These are phyloP conservation scores for Citrullus mucosospermus DNA, from an alignment of 306 rosid genomes.

Conservation along the genomic window DNA sequence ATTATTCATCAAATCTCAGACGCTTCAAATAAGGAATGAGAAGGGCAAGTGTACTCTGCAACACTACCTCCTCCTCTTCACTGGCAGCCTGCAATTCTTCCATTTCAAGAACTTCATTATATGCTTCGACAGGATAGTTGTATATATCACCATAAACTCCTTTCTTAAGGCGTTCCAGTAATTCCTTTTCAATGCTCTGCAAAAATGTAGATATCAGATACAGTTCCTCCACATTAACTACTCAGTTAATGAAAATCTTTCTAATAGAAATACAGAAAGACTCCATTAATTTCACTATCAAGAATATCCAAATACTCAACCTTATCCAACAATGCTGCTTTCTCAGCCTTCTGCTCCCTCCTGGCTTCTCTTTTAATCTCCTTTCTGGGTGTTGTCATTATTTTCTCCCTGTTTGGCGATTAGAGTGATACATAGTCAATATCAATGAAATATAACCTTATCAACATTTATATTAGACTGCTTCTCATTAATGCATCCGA, in stretches of 20 bases:
- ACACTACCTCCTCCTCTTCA: constrained; percentile 48
- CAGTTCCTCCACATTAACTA: neutral
- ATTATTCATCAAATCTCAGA: neutral
- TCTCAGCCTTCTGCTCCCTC: constrained; percentile 80
- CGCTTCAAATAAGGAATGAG: neutral
- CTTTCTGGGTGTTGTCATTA: constrained; percentile 75
- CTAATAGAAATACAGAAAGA: neutral
- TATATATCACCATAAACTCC: constrained; percentile 50
- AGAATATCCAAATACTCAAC: constrained; percentile 15
- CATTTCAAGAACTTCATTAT: constrained; percentile 34
- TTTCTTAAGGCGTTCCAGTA: constrained; percentile 55
- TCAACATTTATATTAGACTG: neutral
- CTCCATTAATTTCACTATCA: neutral
- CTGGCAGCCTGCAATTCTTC: constrained; percentile 21
- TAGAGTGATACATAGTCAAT: neutral
- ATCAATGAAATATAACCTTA: neutral
- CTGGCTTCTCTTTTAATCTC: constrained; percentile 72
- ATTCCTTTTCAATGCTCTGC: constrained; percentile 67
- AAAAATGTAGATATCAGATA: constrained; percentile 6
- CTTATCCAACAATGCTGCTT: constrained; percentile 60
- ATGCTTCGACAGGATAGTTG: constrained; percentile 44
- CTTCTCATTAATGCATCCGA: neutral
- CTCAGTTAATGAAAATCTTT: neutral
- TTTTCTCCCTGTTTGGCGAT: constrained; percentile 60
- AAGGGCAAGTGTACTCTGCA: neutral